Evolutionary conservation across 441 rosid genomes (phyloP), one percentile per base, ranked within the genome.

Genomic region (Lepidium campestre): DNA sequence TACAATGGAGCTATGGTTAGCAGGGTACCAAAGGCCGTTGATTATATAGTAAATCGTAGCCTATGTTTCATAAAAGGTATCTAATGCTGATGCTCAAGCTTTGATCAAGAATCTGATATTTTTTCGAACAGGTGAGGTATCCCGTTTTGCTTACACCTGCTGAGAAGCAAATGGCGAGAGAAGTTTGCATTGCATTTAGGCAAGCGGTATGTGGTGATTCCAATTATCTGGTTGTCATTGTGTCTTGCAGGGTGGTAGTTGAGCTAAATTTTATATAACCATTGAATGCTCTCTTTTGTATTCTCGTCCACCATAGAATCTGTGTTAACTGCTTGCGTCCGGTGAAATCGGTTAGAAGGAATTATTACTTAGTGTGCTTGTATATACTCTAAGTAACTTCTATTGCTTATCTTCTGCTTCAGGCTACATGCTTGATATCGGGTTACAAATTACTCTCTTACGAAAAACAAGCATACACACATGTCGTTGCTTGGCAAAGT

Each of bases 151-250:
- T 96, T 76, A 96, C 98, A 61, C 99, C 99, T 65, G 84, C 79
- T 44, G 99, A 96, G 79, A 96, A 96, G 82, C 97, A 96, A 78
- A 93, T 96, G 97, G 89, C 98, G 37, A 87, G 99, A 80, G 97
- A 91, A 72, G 98, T 96, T 76, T 93, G 98, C 86, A 72, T 85
- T 40, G 98, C 99, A 44, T 96, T 96, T 85, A 85, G 97, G 73
- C 99, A 96, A 81, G 85, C 80, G 83, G 99, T 96, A 82, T 56
- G 94, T 72, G 40, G 27, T 66, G 42, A 61, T 34, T 44, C 17
- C 64, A 59, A 32, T 70, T 23, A 55, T 62, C 55, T 74, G 18
- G 34, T 48, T 55, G 25, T 62, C 59, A 17, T 37, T 60, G 42
- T 52, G 20, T 48, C 53, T 61, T 67, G 41, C 41, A 18, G 32